Percentiles rank a stretch among this genome's conserved stretches.
Evolutionary conservation across 805 yeast species (phyloP).

Genomic region (Maudiozyma turicensis): DNA sequence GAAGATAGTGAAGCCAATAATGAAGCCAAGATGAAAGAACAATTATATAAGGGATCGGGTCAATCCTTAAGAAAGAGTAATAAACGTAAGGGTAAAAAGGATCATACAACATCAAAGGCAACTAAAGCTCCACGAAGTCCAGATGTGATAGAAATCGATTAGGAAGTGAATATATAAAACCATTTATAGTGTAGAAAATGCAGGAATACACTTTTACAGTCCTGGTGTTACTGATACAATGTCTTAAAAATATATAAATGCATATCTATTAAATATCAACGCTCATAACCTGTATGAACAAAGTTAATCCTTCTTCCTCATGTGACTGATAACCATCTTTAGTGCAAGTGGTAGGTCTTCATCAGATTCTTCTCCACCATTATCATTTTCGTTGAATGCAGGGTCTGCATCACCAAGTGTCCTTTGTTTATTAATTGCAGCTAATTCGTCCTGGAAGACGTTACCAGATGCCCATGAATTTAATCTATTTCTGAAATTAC

Average conservation of each 20-base stretch:
- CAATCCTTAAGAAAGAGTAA: constrained; percentile 61
- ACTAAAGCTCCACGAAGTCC: constrained; percentile 56
- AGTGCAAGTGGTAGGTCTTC: constrained; percentile 33
- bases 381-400: constrained; percentile 11
- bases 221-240: no score
- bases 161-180: no score
- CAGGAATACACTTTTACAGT: no score
- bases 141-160: constrained; percentile 74
- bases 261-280: neutral
- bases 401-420: constrained; percentile 22
- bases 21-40: constrained; percentile 6
- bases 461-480: constrained; percentile 30
- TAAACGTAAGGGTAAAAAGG: constrained; percentile 55
- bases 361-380: constrained; percentile 11
- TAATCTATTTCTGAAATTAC: constrained; percentile 28
- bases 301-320: constrained; percentile 3
- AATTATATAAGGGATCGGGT: constrained; percentile 55
- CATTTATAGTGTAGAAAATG: no score
- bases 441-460: constrained; percentile 3
- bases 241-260: no score
- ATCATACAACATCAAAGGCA: constrained; percentile 44
- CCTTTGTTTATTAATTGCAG: constrained; percentile 1
- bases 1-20: constrained; percentile 15
- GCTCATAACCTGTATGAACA: neutral
- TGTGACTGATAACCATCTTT: constrained; percentile 29